Percentiles rank a stretch among this genome's conserved stretches.
Conservation (phyloP, 1,139 yeast genomes). For the Kodamaea arcana region DNA sequence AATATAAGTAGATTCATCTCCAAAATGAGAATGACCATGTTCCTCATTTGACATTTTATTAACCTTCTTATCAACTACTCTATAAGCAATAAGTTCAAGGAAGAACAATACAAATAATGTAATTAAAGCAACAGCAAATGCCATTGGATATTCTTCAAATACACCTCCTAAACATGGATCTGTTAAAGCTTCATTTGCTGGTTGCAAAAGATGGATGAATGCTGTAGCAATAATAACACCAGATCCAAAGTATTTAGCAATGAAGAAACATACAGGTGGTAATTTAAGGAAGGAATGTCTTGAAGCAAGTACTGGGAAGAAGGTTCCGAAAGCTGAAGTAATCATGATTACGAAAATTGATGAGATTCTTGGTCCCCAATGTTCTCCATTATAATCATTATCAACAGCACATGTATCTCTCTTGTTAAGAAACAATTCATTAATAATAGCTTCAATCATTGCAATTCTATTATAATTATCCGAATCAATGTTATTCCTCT, state of each 20-base stretch:
- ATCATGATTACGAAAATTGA: slow-evolving; percentile 64
- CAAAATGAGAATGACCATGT: slow-evolving; percentile 50
- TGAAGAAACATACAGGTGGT: slow-evolving; percentile 61
- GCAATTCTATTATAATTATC: no score
- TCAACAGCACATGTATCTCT: slow-evolving; percentile 34
- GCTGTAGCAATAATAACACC: slow-evolving; percentile 93
- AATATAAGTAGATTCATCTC: slow-evolving; percentile 32
- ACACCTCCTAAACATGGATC: slow-evolving; percentile 53
- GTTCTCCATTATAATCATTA: slow-evolving; percentile 36
- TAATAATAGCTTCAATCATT: slow-evolving; percentile 6
- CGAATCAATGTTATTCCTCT: no score
- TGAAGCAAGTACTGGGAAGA: slow-evolving; percentile 58
- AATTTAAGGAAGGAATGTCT: slow-evolving; percentile 48
- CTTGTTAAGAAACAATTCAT: slow-evolving; percentile 10
- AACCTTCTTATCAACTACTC: slow-evolving; percentile 41
- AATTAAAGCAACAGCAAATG: slow-evolving; percentile 59
- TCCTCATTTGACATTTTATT: slow-evolving; percentile 12
- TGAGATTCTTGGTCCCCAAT: slow-evolving; percentile 65
- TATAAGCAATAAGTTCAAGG: slow-evolving; percentile 53
- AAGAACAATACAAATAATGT: slow-evolving; percentile 50
- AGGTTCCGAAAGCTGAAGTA: slow-evolving; percentile 55
- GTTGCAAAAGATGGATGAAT: slow-evolving; percentile 76
- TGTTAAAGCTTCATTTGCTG: slow-evolving; percentile 59
- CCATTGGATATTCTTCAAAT: slow-evolving; percentile 58
- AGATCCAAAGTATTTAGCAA: slow-evolving; percentile 83